Conservation (phyloP, 805 yeast species). For the Ogataea ramenticola region DNA sequence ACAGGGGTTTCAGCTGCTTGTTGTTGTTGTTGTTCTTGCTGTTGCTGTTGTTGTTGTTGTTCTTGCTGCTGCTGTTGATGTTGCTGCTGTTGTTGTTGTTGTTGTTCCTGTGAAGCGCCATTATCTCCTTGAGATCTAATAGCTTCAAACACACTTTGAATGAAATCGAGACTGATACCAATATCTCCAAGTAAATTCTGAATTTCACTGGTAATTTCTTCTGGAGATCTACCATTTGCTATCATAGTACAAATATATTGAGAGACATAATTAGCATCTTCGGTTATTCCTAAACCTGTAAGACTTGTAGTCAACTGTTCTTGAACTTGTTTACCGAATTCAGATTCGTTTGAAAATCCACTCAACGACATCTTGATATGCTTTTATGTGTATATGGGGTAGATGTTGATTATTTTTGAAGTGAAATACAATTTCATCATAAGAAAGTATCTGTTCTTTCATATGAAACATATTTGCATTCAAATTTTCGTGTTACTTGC, state of each 20-base stretch:
- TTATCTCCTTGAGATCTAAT: constrained; percentile 23
- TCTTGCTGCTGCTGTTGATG: constrained; percentile 6
- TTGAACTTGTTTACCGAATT: constrained; percentile 32
- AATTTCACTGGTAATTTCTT: constrained; percentile 55
- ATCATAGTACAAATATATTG: constrained; percentile 69
- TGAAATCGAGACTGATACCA: constrained; percentile 49
- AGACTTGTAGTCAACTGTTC: constrained; percentile 21
- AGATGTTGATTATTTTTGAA: too few species aligned
- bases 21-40: constrained; percentile 7
- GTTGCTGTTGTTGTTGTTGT: constrained; percentile 11
- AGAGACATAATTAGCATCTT: constrained; percentile 56
- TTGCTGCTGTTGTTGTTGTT: constrained; percentile 9
- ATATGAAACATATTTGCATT: too few species aligned
- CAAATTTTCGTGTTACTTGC: background rate
- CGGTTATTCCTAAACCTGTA: constrained; percentile 33
- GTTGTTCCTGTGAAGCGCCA: constrained; percentile 14
- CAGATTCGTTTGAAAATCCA: constrained; percentile 23
- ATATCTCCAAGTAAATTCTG: constrained; percentile 50
- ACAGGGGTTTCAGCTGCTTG: constrained; percentile 5
- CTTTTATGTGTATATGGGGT: too few species aligned
- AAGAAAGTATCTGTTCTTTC: too few species aligned
- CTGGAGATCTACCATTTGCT: constrained; percentile 56
- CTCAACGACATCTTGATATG: constrained; percentile 12
- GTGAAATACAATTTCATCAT: too few species aligned
- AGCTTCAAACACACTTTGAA: constrained; percentile 47